Evolutionary conservation across 1,284 basidiomycete genomes (phyloP), one percentile per base, ranked within the genome.

Genomic region (Porogramme epimiltina): DNA sequence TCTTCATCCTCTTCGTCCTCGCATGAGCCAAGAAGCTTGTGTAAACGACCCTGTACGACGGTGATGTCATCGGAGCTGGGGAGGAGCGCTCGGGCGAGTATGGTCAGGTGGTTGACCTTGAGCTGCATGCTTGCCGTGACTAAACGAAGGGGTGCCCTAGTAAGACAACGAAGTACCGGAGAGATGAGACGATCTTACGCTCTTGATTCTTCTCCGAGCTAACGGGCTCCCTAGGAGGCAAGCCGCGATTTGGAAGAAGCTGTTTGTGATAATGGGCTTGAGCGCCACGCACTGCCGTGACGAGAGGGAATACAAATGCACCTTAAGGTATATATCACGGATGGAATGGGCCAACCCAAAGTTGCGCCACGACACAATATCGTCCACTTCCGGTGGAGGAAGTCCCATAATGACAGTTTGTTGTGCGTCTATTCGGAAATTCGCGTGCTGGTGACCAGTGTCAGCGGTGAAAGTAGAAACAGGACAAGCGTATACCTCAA

Each of bases 361-460:
- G 53, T 74, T 79, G 25, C 79, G 66, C 22, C 54, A 69, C 3
- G 73, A 73, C 36, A 64, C 34, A 67, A 70, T 70, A n/a, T 54
- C 60, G n/a, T 75, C 66, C 2, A 66, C 50, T 40, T 70, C 70
- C 1, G 72, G 74, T 2, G 70, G 70, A 28, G 80, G 79, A 4
- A 82, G 60, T 11, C 79, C 79, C 55, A 82, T 70, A 16, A 81
- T 67, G 9, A 80, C 65, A 5, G 72, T 73, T 24, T 72, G 70
- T n/a, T 72, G 69, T 2, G 63, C 71, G 51, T 76, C 73, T 5
- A 81, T 67, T 19, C 75, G 66, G 48, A 73, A 76, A 18, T 68
- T 73, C 3, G 80, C 72, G 44, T 69, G 66, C 79, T 81, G 13
- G 3, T 1, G 37, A 23, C 16, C 36, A 28, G n/a, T 28, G 31